Evolutionary conservation across 1,284 basidiomycete genomes (phyloP).

Genomic region (Trichosporon asahii): DNA sequence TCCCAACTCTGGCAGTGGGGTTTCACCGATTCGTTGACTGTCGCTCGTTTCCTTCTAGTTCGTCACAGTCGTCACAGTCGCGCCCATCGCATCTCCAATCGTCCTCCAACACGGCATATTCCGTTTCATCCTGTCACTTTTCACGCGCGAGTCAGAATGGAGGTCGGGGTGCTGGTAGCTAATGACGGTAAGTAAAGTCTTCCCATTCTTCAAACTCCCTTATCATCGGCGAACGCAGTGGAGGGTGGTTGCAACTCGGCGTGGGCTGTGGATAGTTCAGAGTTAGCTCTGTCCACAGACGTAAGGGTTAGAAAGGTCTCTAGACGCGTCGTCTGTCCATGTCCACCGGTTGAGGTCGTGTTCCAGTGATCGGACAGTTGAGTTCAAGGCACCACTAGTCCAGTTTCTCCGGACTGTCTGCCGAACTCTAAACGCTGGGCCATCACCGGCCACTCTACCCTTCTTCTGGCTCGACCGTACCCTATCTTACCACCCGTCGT

Average conservation of each 20-base stretch:
- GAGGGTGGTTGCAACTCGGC: too few relatives aligned
- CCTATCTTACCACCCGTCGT: not conserved
- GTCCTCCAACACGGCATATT: not conserved
- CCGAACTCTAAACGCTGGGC: not conserved
- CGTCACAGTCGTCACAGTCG: not conserved
- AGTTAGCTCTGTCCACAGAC: not conserved
- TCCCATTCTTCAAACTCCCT: not conserved
- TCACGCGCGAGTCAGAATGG: not conserved
- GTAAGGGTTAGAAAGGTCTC: not conserved
- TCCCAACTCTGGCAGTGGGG: not conserved
- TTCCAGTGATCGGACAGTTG: not conserved
- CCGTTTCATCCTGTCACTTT: conserved; percentile 1
- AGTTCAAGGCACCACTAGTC: not conserved
- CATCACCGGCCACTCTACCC: not conserved
- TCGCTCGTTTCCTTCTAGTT: not conserved
- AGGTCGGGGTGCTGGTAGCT: not conserved
- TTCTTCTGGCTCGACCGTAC: not conserved
- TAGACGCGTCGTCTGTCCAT: not conserved
- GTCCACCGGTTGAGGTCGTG: not conserved
- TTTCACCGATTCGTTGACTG: not conserved
- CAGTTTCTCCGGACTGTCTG: not conserved
- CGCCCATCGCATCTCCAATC: not conserved
- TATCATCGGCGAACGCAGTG: not conserved
- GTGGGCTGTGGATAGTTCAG: not conserved
- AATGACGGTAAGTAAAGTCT: not conserved